Evolutionary conservation across 2,329 filamentous ascomycete species (phyloP), one percentile per base, ranked within the genome.

Genomic region (Venturia aucupariae): DNA sequence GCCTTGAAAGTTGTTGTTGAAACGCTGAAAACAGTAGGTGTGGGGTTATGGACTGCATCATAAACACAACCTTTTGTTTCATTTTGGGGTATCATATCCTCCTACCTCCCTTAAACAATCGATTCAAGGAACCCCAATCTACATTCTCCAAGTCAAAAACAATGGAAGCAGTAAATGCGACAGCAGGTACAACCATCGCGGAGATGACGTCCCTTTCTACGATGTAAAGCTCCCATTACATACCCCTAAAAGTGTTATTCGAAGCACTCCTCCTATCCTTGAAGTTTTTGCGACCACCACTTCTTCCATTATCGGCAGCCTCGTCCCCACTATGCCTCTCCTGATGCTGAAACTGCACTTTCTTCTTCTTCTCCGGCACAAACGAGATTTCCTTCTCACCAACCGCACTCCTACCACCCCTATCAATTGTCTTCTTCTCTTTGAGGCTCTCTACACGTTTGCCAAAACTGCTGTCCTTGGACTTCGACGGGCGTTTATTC

Each of bases 341-440:
- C 67, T 70, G 8, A 1, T 41, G 64, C 65, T n/a, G 24, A 35
- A 48, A 48, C 15, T 38, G 22, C 35, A 60, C 61, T 66, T 72
- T 76, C 71, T 74, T 75, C 70, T 80, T 80, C 74, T 72, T 80
- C 67, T 82, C 80, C 10, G 89, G 89, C 65, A 86, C 81, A 74
- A 92, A 93, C n/a, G 86, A 88, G 67, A 92, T 82, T 69, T 87
- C 82, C 70, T 86, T 83, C 70, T 82, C 81, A 10, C 81, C 81
- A 62, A 5, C 62, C 32, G 32, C 66, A 64, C 24, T 59, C 46
- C 27, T 41, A 35, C 38, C 39, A 44, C 48, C 44, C 39, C 19
- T 64, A 13, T 19, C 41, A 51, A 30, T 65, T 70, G 55, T 27
- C 48, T 54, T 70, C 55, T 66, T 69, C 6, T 74, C 70, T 55